Base-by-base conservation (phyloP, 2,329 filamentous ascomycete species). In the Fusarium caatingaense region DNA sequence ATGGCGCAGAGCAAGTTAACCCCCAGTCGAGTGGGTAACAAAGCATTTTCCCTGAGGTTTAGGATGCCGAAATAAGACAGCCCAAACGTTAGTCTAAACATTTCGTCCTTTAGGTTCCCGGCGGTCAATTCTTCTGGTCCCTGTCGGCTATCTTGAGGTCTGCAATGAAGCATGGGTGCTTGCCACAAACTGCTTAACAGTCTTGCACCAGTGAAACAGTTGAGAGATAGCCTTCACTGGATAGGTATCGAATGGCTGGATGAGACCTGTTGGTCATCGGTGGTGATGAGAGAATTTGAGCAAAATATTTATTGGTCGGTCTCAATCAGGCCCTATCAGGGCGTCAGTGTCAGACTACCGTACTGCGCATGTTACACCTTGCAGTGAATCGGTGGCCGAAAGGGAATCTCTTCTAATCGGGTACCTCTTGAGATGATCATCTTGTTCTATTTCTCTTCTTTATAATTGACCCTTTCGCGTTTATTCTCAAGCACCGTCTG, bases 271-370 rank as follows among this genome's bases (percentile, higher is more conserved):
- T 23, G 9, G 12, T 15, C 6, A 7, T 27, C 40, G 13, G 40
- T 46, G 18, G 41, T 28, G 16, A 27, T 62, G 60, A 62, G 60
- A 34, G 60, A 62, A 23, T 62, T 62, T 62, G 60, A 62, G 60
- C 60, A 62, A 46, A 34, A 62, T 62, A 2, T 41, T 62, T 8
- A 46, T 46, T 62, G 30, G 57, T 12, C 5, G 12, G 3, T 8
- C 16, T 23, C n/a, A 21, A 11, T 5, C 6, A 40, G 15, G 27
- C 3, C 11, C 12, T 30, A 4, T n/a, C 7, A 27, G 10, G 16
- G 15, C 30, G 6, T 10, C 25, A 15, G 15, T 13, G 37, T n/a
- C 7, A 54, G 37, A 54, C 15, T 18, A 23, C 25, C 0, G 25
- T 21, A n/a, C 37, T 16, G 13, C 18, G n/a, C 23, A 44, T 55